phyloP scores from a whole-genome alignment of 305 asterid genomes.

The Ilex paraguariensis region DNA sequence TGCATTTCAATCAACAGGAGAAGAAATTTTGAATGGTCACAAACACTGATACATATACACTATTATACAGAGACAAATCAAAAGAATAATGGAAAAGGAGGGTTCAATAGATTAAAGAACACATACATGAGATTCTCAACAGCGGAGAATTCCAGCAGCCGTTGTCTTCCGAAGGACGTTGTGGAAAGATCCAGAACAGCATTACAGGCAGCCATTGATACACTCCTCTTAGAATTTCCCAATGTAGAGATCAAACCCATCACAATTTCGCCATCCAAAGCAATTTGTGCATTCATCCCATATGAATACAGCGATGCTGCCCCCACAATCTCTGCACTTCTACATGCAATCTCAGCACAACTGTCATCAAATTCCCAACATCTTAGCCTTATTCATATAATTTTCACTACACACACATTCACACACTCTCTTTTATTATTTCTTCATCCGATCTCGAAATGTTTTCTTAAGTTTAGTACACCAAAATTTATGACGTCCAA shows the following conservation, averaged over 20 bases:
- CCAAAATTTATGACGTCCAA: too few species aligned
- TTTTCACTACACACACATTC: not conserved
- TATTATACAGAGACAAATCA: not conserved
- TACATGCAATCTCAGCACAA: conserved; percentile 42
- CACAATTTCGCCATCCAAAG: conserved; percentile 45
- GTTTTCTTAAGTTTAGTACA: too few species aligned
- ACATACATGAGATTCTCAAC: conserved; percentile 60
- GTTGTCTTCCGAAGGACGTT: conserved; percentile 43
- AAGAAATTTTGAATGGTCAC: not conserved
- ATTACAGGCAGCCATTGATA: conserved; percentile 59
- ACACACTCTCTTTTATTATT: too few species aligned
- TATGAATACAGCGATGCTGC: conserved; percentile 49
- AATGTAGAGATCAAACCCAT: conserved; percentile 44
- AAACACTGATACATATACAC: not conserved
- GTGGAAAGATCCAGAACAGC: conserved; percentile 71
- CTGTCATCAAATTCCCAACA: conserved; percentile 19
- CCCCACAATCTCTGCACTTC: conserved; percentile 51
- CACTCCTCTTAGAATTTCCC: conserved; percentile 27
- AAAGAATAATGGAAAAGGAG: not conserved
- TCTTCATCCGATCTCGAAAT: too few species aligned
- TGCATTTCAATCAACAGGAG: not conserved
- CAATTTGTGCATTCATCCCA: conserved; percentile 55
- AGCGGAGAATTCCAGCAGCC: conserved; percentile 45
- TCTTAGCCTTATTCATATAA: too few species aligned
- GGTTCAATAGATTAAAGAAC: conserved; percentile 1